These are phyloP conservation scores for Kazachstania taianensis DNA, from an alignment of 805 yeast genomes.

Conservation along the genomic window DNA sequence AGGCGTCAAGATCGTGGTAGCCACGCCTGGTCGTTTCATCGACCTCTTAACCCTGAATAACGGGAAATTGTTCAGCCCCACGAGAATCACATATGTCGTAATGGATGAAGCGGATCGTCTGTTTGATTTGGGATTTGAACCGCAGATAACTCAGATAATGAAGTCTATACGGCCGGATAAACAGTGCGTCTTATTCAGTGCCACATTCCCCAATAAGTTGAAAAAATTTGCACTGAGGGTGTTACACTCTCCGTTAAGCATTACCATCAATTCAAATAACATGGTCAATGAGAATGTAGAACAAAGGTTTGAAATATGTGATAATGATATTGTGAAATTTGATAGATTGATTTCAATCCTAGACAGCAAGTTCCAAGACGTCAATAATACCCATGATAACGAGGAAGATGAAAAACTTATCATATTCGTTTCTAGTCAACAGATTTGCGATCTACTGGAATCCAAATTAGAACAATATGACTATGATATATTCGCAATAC, in stretches of 20 bases:
- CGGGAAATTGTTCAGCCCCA: constrained; percentile 59
- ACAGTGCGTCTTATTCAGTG: constrained; percentile 86
- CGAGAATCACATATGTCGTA: constrained; percentile 69
- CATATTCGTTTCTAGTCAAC: constrained; percentile 82
- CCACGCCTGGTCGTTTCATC: constrained; percentile 92
- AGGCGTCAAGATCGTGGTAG: constrained; percentile 73
- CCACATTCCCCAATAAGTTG: constrained; percentile 81
- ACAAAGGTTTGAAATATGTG: constrained; percentile 58
- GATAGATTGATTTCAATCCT: constrained; percentile 43
- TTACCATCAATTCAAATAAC: constrained; percentile 70
- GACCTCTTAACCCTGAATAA: constrained; percentile 76
- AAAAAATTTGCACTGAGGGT: constrained; percentile 63
- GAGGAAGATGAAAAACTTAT: constrained; percentile 43
- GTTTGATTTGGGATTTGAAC: constrained; percentile 96
- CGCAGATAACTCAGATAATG: constrained; percentile 79
- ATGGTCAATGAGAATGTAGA: constrained; percentile 72
- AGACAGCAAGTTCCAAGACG: constrained; percentile 28
- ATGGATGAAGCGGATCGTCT: constrained; percentile 94
- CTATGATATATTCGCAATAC: constrained; percentile 57
- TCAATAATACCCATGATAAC: not conserved
- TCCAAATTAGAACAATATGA: constrained; percentile 38
- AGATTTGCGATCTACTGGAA: constrained; percentile 65
- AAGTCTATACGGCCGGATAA: constrained; percentile 71
- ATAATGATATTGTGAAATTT: constrained; percentile 46
- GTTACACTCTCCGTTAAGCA: constrained; percentile 56